Evolutionary conservation across 2,329 filamentous ascomycete genomes (phyloP).

Genomic region (Cryphonectria parasitica): DNA sequence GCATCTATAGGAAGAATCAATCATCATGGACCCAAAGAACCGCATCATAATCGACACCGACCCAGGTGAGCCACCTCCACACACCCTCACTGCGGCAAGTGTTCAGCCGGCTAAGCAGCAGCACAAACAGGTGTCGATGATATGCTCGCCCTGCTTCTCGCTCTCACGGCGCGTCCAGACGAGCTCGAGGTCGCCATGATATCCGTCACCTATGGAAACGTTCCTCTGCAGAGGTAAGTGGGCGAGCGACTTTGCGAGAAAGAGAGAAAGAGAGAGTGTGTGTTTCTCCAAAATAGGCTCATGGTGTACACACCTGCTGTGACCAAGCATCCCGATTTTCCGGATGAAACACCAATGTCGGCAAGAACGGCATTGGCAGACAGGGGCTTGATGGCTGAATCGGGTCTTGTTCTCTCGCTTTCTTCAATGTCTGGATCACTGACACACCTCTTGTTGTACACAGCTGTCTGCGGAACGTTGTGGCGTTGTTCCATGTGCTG

Average conservation of each 20-base stretch:
- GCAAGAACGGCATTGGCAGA: not conserved
- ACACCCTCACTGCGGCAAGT: not conserved
- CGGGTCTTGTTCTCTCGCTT: not conserved
- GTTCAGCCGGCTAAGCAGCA: constrained; percentile 26
- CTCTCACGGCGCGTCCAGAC: constrained; percentile 78
- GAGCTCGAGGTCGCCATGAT: constrained; percentile 86
- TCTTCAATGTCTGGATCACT: not conserved
- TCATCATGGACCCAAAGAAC: constrained; percentile 65
- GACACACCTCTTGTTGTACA: not conserved
- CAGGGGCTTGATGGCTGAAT: not conserved
- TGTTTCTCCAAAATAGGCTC: not conserved
- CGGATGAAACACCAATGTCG: constrained; percentile 19
- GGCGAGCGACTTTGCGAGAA: not conserved
- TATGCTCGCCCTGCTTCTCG: constrained; percentile 83
- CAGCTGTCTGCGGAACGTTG: constrained; percentile 84
- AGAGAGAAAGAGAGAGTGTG: not conserved
- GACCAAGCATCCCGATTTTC: constrained; percentile 4
- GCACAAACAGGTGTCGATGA: constrained; percentile 76
- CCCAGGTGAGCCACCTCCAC: constrained; percentile 60
- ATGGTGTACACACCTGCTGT: constrained; percentile 15
- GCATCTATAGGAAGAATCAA: constrained; percentile 5
- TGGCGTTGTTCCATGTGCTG: constrained; percentile 89
- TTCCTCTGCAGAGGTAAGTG: constrained; percentile 76
- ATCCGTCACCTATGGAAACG: constrained; percentile 92
- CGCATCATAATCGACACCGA: constrained; percentile 97